phyloP scores from a whole-genome alignment of 2,329 filamentous ascomycete species.

The Phaeomoniella chlamydospora region DNA sequence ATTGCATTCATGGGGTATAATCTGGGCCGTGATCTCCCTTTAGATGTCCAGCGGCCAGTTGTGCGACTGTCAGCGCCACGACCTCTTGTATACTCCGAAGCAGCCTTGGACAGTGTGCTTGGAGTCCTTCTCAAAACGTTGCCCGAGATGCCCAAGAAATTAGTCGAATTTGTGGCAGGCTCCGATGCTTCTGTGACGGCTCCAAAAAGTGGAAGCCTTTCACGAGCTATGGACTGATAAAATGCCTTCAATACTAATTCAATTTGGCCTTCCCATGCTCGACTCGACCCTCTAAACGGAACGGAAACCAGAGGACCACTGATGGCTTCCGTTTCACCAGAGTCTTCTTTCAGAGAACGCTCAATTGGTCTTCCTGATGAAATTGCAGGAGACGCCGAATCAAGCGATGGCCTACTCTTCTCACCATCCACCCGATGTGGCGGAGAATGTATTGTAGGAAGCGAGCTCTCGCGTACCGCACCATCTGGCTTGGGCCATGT shows the following conservation, averaged over 20 bases:
- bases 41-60: slow-evolving; percentile 63
- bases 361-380: slow-evolving; percentile 11
- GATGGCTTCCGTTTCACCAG: slow-evolving; percentile 19
- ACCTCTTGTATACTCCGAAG: slow-evolving; percentile 70
- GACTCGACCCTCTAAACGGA: slow-evolving; percentile 59
- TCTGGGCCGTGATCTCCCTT: slow-evolving; percentile 68
- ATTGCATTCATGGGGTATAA: slow-evolving; percentile 65
- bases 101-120: slow-evolving; percentile 83
- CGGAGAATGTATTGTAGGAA: slow-evolving; percentile 2
- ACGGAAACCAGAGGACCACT: slow-evolving; percentile 65
- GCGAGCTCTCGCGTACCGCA: not conserved
- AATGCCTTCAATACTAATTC: slow-evolving; percentile 87
- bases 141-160: slow-evolving; percentile 53
- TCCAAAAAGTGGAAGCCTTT: slow-evolving; percentile 75
- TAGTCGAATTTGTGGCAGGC: slow-evolving; percentile 29
- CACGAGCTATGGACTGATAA: slow-evolving; percentile 75
- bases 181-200: slow-evolving; percentile 34
- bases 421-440: slow-evolving; percentile 2
- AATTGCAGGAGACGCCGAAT: slow-evolving; percentile 9
- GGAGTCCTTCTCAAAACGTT: slow-evolving; percentile 70
- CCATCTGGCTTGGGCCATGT: slow-evolving; percentile 13
- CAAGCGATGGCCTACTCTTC: slow-evolving; percentile 8
- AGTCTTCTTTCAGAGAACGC: slow-evolving; percentile 13
- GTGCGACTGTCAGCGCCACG: slow-evolving; percentile 51
- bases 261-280: slow-evolving; percentile 76